These are phyloP conservation scores for Mucor velutinosus DNA, from an alignment of 371 early-diverging fungal genomes.

Conservation along the genomic window DNA sequence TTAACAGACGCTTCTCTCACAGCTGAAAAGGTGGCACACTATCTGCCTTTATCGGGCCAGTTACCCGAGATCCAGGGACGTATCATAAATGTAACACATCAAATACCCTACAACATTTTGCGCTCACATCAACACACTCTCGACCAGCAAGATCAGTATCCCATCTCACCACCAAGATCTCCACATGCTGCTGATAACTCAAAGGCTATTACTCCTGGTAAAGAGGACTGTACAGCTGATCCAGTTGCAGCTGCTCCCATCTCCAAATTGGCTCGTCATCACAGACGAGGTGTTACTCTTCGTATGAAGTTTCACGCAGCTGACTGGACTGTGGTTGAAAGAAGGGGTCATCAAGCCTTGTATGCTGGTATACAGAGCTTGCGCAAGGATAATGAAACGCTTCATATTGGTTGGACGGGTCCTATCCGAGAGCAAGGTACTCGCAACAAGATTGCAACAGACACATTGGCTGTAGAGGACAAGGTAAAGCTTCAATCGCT, in stretches of 20 bases:
- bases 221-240: neutral
- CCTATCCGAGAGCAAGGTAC: slow-evolving; percentile 50
- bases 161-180: neutral
- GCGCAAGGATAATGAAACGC: slow-evolving; percentile 46
- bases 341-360: slow-evolving; percentile 77
- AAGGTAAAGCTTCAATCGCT: slow-evolving; percentile 38
- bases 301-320: slow-evolving; percentile 39
- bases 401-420: slow-evolving; percentile 79
- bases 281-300: slow-evolving; percentile 39
- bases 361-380: slow-evolving; percentile 72
- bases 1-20: slow-evolving; percentile 14
- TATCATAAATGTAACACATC: slow-evolving; percentile 67
- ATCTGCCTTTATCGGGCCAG: slow-evolving; percentile 42
- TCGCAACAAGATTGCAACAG: slow-evolving; percentile 20
- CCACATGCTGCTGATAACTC: neutral
- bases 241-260: slow-evolving; percentile 34
- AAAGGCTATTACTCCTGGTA: neutral
- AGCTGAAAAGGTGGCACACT: slow-evolving; percentile 49
- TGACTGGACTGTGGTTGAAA: slow-evolving; percentile 43
- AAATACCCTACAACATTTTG: slow-evolving; percentile 60
- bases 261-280: slow-evolving; percentile 37
- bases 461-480: slow-evolving; percentile 44
- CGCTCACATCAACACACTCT: slow-evolving; percentile 18
- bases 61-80: slow-evolving; percentile 44
- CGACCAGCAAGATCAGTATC: neutral